Conservation (phyloP, 345 rosid genomes). For the Sisymbrium altissimum region DNA sequence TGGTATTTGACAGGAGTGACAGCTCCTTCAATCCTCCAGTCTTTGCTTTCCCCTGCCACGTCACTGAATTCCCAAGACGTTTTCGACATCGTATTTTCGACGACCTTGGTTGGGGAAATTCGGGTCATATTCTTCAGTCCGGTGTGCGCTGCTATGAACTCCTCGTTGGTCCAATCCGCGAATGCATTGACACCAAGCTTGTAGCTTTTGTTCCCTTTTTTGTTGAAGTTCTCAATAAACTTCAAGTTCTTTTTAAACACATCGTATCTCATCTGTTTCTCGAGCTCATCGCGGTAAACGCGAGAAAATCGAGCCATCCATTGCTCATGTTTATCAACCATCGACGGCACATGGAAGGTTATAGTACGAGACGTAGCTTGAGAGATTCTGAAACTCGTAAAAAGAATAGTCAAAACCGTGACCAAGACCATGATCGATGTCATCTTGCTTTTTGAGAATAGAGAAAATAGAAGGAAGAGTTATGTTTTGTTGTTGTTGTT, state of each 20-base stretch:
- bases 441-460: constrained; percentile 14
- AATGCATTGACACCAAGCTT: constrained; percentile 41
- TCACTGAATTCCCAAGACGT: constrained; percentile 24
- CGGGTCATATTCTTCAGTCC: constrained; percentile 22
- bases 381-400: constrained; percentile 15
- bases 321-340: constrained; percentile 31
- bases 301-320: constrained; percentile 37
- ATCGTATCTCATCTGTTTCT: constrained; percentile 35
- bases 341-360: not conserved
- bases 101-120: constrained; percentile 6
- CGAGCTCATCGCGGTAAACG: constrained; percentile 24
- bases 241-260: constrained; percentile 42
- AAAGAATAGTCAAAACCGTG: constrained; percentile 10
- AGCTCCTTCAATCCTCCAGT: constrained; percentile 43
- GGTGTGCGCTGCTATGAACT: constrained; percentile 38
- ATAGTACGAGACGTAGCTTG: constrained; percentile 27
- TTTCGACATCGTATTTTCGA: not conserved
- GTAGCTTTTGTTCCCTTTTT: constrained; percentile 24
- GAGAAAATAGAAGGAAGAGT: not conserved
- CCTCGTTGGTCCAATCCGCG: constrained; percentile 46
- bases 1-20: constrained; percentile 44
- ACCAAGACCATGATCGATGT: constrained; percentile 9
- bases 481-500: not conserved
- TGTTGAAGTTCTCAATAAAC: constrained; percentile 39
- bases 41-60: constrained; percentile 26